Evolutionary conservation across 495 filamentous ascomycete genomes (phyloP).

Genomic region (Hypoxylon trugodes): DNA sequence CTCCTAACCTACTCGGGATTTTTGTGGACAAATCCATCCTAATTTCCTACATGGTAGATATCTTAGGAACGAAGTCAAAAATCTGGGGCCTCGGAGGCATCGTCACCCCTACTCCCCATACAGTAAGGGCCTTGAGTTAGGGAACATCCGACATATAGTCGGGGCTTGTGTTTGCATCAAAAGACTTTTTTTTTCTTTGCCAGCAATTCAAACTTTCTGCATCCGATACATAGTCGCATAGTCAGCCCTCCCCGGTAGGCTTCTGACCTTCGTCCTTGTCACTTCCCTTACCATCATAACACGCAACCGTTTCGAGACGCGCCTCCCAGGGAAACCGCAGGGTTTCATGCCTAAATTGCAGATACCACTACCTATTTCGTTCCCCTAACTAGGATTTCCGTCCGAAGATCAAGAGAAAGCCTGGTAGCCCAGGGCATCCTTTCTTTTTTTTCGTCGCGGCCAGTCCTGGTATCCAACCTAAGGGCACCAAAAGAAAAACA

Average conservation of each 20-base stretch:
- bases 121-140: slow-evolving; percentile 25
- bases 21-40: slow-evolving; percentile 37
- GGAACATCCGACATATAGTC: slow-evolving; percentile 33
- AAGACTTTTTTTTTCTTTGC: slow-evolving; percentile 34
- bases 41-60: slow-evolving; percentile 34
- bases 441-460: slow-evolving; percentile 15
- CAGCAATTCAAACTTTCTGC: slow-evolving; percentile 25
- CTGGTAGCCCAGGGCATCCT: slow-evolving; percentile 26
- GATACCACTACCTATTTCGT: slow-evolving; percentile 28
- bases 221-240: slow-evolving; percentile 28
- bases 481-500: slow-evolving; percentile 22
- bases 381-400: slow-evolving; percentile 26
- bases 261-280: slow-evolving; percentile 10
- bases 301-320: slow-evolving; percentile 27
- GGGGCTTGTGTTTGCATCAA: slow-evolving; percentile 37
- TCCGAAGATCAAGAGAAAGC: slow-evolving; percentile 25
- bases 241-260: slow-evolving; percentile 9
- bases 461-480: slow-evolving; percentile 6
- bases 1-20: slow-evolving; percentile 41
- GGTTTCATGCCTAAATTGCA: slow-evolving; percentile 33
- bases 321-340: slow-evolving; percentile 22
- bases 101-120: slow-evolving; percentile 38
- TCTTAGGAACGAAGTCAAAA: slow-evolving; percentile 41
- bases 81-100: slow-evolving; percentile 37
- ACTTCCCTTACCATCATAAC: slow-evolving; percentile 13